A percentile compares a stretch with the other conserved stretches of the same genome.
phyloP scores from a whole-genome alignment of 352 stramenopile genomes.

The Globisporangium camurandrum region DNA sequence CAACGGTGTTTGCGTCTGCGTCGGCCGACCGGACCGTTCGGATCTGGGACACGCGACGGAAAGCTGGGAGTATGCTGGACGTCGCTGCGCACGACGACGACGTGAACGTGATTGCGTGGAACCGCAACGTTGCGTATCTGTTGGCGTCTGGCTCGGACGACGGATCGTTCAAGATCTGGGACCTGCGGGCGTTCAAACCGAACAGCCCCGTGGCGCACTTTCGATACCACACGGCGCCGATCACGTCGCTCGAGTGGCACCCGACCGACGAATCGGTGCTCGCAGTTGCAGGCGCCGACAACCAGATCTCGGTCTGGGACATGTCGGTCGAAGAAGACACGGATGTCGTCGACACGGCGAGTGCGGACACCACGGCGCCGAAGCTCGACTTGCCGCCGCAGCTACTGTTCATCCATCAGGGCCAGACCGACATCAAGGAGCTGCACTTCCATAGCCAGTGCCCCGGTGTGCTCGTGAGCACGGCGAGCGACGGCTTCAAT shows the following conservation, averaged over 20 bases:
- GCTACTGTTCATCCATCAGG: slow-evolving; percentile 99
- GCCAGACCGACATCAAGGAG: slow-evolving; percentile 98
- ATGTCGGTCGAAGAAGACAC: slow-evolving; percentile 98
- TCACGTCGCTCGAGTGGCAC: slow-evolving; percentile 99
- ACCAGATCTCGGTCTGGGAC: slow-evolving; percentile 98
- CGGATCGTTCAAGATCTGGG: slow-evolving; percentile 96
- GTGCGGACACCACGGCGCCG: slow-evolving; percentile 28
- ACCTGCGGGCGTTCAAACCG: slow-evolving; percentile 91
- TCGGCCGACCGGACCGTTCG: slow-evolving; percentile 91
- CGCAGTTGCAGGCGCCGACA: slow-evolving; percentile 90
- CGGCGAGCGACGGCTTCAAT: slow-evolving; percentile 95
- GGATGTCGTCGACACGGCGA: slow-evolving; percentile 41
- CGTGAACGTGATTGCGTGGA: slow-evolving; percentile 99
- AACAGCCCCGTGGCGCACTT: slow-evolving; percentile 91
- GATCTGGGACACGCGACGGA: slow-evolving; percentile 97
- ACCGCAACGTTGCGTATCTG: slow-evolving; percentile 95
- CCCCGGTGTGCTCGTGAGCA: slow-evolving; percentile 94
- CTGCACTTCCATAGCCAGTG: slow-evolving; percentile 99
- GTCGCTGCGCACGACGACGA: slow-evolving; percentile 92
- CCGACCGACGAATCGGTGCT: slow-evolving; percentile 99
- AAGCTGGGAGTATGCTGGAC: slow-evolving; percentile 90
- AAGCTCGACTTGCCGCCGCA: slow-evolving; percentile 94
- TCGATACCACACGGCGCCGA: slow-evolving; percentile 92
- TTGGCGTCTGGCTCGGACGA: slow-evolving; percentile 97
- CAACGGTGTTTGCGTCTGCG: slow-evolving; percentile 93